Conservation (phyloP, 768 basidiomycete species). For the Asterophora lycoperdoides region DNA sequence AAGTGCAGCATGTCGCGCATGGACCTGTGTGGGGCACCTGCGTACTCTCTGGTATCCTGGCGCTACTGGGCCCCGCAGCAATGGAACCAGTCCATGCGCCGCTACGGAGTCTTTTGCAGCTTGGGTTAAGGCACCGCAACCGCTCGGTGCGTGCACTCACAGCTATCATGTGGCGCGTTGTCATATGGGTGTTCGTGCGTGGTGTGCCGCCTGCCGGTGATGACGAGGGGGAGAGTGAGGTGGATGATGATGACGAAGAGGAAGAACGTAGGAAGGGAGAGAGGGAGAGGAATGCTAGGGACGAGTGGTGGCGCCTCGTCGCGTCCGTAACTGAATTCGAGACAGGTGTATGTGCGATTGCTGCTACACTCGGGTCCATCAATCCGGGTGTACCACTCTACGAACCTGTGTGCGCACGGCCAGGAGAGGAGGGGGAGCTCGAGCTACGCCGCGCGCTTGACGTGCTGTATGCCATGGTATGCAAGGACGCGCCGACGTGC, state of each 20-base stretch:
- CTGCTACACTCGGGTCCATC: conserved; percentile 12
- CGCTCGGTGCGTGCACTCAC: conserved; percentile 59
- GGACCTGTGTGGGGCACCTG: conserved; percentile 77
- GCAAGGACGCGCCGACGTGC: conserved; percentile 46
- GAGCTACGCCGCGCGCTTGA: conserved; percentile 43
- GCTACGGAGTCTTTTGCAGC: conserved; percentile 45
- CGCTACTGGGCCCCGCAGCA: conserved; percentile 57
- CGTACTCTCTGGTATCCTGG: conserved; percentile 60
- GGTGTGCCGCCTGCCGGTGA: conserved; percentile 35
- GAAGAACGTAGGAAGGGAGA: conserved; percentile 25
- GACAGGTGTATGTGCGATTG: conserved; percentile 16
- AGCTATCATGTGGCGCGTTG: conserved; percentile 60
- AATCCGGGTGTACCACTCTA: conserved; percentile 11
- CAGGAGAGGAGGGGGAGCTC: conserved; percentile 32
- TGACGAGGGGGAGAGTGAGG: conserved; percentile 25
- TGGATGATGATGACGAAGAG: conserved; percentile 18
- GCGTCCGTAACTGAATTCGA: conserved; percentile 32
- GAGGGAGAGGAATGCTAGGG: conserved; percentile 19
- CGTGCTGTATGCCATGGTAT: conserved; percentile 54
- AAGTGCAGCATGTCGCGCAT: conserved; percentile 60
- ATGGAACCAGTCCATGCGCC: conserved; percentile 43
- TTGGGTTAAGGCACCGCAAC: conserved; percentile 59
- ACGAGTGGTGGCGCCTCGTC: conserved; percentile 42
- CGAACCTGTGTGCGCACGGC: conserved; percentile 6
- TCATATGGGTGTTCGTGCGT: conserved; percentile 64